Conservation (phyloP, 2,329 filamentous ascomycete genomes). For the Mycogone perniciosa region DNA sequence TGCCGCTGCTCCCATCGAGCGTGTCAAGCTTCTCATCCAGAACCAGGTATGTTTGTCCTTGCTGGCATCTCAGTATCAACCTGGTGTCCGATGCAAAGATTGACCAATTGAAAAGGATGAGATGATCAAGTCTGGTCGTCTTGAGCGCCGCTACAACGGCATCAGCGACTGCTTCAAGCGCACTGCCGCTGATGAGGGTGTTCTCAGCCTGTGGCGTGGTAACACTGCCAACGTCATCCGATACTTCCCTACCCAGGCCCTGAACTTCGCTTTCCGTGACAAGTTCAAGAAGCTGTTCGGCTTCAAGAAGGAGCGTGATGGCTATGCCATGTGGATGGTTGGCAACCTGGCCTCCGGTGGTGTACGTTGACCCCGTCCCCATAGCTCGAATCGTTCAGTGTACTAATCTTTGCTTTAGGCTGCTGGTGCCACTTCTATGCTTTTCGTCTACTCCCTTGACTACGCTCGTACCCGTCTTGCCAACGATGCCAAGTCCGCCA, state of each 20-base stretch:
- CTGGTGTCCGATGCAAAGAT: slow-evolving; percentile 3
- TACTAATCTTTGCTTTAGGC: slow-evolving; percentile 43
- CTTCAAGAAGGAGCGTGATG: slow-evolving; percentile 99
- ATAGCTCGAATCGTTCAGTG: not conserved
- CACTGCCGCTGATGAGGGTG: slow-evolving; percentile 85
- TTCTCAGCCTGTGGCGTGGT: slow-evolving; percentile 95
- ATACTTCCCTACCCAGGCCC: slow-evolving; percentile 99
- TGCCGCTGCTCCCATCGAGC: slow-evolving; percentile 98
- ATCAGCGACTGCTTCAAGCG: slow-evolving; percentile 94
- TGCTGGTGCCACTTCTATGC: slow-evolving; percentile 98
- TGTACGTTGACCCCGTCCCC: slow-evolving; percentile 54
- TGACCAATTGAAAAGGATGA: slow-evolving; percentile 69
- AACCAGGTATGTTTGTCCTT: slow-evolving; percentile 75
- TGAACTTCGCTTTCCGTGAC: slow-evolving; percentile 99
- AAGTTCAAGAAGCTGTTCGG: slow-evolving; percentile 99
- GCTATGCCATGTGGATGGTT: slow-evolving; percentile 97
- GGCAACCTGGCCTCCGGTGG: slow-evolving; percentile 99
- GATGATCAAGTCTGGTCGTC: slow-evolving; percentile 98
- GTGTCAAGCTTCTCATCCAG: slow-evolving; percentile 99
- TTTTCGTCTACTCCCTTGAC: slow-evolving; percentile 99
- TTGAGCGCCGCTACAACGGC: slow-evolving; percentile 92
- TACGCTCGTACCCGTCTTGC: slow-evolving; percentile 99
- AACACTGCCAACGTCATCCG: slow-evolving; percentile 99
- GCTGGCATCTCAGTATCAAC: not conserved
- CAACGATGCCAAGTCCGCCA: slow-evolving; percentile 99